Conservation (phyloP, 805 yeast genomes). For the Peterozyma toletana region DNA sequence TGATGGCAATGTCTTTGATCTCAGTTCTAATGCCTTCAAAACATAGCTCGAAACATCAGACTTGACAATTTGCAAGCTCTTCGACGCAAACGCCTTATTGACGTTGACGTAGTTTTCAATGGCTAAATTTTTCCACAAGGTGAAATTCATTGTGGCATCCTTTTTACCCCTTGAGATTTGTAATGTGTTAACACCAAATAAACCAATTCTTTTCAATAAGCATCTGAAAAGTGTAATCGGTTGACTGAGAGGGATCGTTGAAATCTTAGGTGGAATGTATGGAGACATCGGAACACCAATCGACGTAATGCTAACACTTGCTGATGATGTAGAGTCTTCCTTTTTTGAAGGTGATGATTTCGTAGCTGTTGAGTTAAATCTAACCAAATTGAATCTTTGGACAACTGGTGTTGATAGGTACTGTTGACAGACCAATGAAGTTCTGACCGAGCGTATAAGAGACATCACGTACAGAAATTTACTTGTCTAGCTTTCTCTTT, state of each 20-base stretch:
- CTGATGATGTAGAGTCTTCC: not conserved
- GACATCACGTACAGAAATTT: no score
- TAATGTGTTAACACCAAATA: conserved; percentile 61
- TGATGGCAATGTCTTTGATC: conserved; percentile 50
- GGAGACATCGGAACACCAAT: conserved; percentile 28
- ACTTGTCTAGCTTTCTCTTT: no score
- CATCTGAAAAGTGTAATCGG: conserved; percentile 39
- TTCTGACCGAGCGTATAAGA: no score
- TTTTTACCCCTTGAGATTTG: conserved; percentile 38
- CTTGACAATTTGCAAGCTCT: conserved; percentile 38
- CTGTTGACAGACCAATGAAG: no score
- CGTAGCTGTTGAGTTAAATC: not conserved
- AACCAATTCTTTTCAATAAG: conserved; percentile 54
- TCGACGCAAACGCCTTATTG: conserved; percentile 73
- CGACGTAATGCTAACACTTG: conserved; percentile 15
- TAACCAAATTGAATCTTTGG: not conserved
- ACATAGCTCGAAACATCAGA: conserved; percentile 54
- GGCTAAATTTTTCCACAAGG: conserved; percentile 81
- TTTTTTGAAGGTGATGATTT: not conserved
- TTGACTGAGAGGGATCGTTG: conserved; percentile 34
- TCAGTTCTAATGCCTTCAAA: conserved; percentile 44
- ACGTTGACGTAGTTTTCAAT: conserved; percentile 69
- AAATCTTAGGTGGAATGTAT: conserved; percentile 45
- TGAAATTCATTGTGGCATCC: conserved; percentile 54
- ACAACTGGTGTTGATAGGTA: no score